Conservation (phyloP, 768 basidiomycete species). For the Suillus tomentosus region DNA sequence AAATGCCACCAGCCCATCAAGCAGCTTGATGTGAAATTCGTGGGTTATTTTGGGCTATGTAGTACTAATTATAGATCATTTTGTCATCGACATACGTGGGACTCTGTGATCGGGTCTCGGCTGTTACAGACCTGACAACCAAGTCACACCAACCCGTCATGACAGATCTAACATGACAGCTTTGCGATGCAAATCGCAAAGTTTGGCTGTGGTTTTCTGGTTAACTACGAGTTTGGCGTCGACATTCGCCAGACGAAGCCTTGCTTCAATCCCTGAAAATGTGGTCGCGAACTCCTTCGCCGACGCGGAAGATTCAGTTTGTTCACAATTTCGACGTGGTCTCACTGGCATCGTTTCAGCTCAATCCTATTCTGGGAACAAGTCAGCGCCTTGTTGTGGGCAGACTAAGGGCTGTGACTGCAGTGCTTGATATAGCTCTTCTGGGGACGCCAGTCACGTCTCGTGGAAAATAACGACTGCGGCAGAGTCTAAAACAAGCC, state of each 20-base stretch:
- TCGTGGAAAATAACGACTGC: slow-evolving; percentile 14
- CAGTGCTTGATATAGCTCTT: slow-evolving; percentile 12
- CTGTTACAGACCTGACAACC: neutral
- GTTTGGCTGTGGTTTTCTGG: neutral
- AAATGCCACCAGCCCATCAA: neutral
- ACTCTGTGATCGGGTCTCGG: neutral
- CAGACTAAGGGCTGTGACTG: slow-evolving; percentile 10
- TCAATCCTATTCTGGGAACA: slow-evolving; percentile 4
- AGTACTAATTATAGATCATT: neutral
- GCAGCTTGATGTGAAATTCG: neutral
- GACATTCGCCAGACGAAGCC: neutral
- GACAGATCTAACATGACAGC: neutral
- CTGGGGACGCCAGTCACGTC: neutral
- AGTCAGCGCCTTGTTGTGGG: slow-evolving; percentile 5
- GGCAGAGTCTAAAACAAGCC: slow-evolving; percentile 19
- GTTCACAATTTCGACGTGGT: neutral
- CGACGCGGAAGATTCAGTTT: neutral
- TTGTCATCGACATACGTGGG: neutral
- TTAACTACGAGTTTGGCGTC: too few species aligned
- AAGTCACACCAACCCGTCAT: neutral
- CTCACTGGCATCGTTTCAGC: neutral
- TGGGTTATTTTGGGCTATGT: neutral
- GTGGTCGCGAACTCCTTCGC: too few species aligned
- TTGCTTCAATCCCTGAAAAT: neutral
- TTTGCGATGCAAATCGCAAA: neutral